phyloP scores from a whole-genome alignment of 2,329 filamentous ascomycete genomes.

The Ophiostoma sp. region DNA sequence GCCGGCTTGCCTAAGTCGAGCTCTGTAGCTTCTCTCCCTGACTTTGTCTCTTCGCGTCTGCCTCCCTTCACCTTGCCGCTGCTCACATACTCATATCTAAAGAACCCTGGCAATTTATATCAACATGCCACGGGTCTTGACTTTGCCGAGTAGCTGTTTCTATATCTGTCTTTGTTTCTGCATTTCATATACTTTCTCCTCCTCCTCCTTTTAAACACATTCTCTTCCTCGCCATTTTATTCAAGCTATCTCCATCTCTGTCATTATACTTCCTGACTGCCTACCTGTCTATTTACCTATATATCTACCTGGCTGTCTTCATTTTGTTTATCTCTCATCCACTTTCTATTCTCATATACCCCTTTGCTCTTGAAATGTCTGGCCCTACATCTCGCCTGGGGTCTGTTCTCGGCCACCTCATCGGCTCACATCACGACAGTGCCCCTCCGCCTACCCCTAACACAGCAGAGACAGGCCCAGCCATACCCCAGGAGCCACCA shows the following conservation, averaged over 20 bases:
- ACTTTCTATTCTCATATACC: neutral
- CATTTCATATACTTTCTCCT: neutral
- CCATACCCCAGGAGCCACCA: slow-evolving; percentile 28
- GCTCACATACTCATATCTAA: neutral
- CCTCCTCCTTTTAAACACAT: neutral
- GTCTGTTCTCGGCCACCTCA: slow-evolving; percentile 50
- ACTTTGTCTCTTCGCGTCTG: neutral
- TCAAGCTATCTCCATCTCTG: neutral
- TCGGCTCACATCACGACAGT: slow-evolving; percentile 29
- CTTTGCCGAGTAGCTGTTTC: neutral
- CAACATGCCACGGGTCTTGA: neutral
- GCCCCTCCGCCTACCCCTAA: slow-evolving; percentile 24
- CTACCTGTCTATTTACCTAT: neutral
- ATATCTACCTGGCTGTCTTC: neutral
- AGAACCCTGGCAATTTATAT: neutral
- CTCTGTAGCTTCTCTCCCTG: neutral
- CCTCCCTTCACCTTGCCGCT: neutral
- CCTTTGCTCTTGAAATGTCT: slow-evolving; percentile 49
- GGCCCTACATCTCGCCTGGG: slow-evolving; percentile 56
- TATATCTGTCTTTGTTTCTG: neutral
- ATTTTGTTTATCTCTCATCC: neutral
- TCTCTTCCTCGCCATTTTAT: neutral
- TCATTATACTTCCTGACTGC: too few relatives aligned
- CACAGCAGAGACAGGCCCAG: slow-evolving; percentile 22
- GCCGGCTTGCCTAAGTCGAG: neutral